Evolutionary conservation across 2,329 filamentous ascomycete species (phyloP).

Genomic region (Diaporthe eres): DNA sequence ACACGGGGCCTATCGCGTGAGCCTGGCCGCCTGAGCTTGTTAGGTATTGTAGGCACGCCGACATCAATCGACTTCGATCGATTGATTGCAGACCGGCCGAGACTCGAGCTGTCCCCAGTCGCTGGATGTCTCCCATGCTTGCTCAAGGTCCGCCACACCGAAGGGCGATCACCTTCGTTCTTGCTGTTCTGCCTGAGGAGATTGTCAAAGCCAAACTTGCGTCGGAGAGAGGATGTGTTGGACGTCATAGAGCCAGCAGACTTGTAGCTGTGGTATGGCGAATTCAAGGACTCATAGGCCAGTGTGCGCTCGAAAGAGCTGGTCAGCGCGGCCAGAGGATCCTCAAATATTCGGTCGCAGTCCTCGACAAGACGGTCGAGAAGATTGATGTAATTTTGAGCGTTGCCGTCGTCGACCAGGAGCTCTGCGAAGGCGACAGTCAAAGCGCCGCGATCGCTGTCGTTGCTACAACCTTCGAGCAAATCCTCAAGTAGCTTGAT

Average conservation of each 20-base stretch:
- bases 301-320: slow-evolving; percentile 57
- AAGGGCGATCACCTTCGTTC: slow-evolving; percentile 77
- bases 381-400: slow-evolving; percentile 88
- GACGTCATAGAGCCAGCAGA: slow-evolving; percentile 84
- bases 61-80: slow-evolving; percentile 86
- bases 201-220: slow-evolving; percentile 85
- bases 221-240: slow-evolving; percentile 87
- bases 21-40: slow-evolving; percentile 64
- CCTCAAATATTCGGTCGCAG: slow-evolving; percentile 88
- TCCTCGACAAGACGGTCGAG: slow-evolving; percentile 92
- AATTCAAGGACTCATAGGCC: slow-evolving; percentile 72
- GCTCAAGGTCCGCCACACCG: slow-evolving; percentile 89
- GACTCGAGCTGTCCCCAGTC: slow-evolving; percentile 72
- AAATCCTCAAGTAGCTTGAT: slow-evolving; percentile 90
- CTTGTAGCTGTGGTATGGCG: slow-evolving; percentile 70
- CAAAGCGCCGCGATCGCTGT: slow-evolving; percentile 89
- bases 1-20: slow-evolving; percentile 74
- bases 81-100: slow-evolving; percentile 76
- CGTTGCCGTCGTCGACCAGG: slow-evolving; percentile 81
- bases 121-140: slow-evolving; percentile 77
- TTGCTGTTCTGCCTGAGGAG: slow-evolving; percentile 86
- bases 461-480: slow-evolving; percentile 90
- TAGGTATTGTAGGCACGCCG: slow-evolving; percentile 64
- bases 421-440: slow-evolving; percentile 92
- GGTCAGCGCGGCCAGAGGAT: slow-evolving; percentile 58